Conservation (phyloP, 2,329 filamentous ascomycete species). For the Emericellopsis atlantica region DNA sequence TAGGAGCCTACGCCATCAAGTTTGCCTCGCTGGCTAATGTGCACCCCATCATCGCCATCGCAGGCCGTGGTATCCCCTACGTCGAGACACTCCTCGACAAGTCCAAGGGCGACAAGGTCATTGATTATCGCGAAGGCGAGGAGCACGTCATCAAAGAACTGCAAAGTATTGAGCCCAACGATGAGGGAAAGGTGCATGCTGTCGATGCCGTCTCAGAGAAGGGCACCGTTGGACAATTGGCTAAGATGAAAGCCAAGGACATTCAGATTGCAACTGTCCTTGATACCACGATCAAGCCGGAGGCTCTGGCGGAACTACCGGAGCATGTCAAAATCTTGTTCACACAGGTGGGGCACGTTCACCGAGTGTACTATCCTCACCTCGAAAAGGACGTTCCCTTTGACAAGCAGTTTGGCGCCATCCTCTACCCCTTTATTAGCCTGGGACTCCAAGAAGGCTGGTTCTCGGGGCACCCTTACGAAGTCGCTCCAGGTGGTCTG, state of each 20-base stretch:
- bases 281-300: background rate
- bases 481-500: background rate
- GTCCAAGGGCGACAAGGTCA: constrained; percentile 7
- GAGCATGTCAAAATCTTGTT: background rate
- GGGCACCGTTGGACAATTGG: background rate
- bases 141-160: background rate
- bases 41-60: constrained; percentile 45
- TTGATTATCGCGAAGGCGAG: constrained; percentile 9
- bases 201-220: background rate
- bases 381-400: background rate
- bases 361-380: background rate
- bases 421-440: background rate
- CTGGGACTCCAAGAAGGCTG: background rate
- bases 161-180: background rate
- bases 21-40: constrained; percentile 36
- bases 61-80: constrained; percentile 21
- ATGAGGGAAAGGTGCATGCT: background rate
- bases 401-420: background rate
- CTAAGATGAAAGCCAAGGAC: background rate
- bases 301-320: background rate
- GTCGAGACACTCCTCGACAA: constrained; percentile 6
- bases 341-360: background rate
- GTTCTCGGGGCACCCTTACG: background rate
- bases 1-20: constrained; percentile 45
- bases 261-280: background rate